Conservation (phyloP, 257 asterid genomes). For the Plantago ovata region DNA sequence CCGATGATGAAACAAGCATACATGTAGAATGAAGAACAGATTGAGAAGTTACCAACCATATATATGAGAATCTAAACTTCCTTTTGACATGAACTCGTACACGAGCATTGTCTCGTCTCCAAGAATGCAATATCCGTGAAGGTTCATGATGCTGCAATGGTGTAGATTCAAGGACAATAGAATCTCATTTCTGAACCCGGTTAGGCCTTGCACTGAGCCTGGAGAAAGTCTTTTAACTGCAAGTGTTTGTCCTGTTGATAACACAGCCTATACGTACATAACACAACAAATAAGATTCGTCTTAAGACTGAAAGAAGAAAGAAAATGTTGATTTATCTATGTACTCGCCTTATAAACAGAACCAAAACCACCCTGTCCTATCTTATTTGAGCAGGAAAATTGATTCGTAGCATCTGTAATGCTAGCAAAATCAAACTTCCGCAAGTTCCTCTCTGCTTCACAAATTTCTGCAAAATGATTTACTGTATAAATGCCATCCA, state of each 20-base stretch:
- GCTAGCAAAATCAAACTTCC: conserved; percentile 9
- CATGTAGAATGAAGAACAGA: no score
- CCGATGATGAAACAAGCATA: no score
- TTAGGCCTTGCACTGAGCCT: not conserved
- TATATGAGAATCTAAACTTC: conserved; percentile 4
- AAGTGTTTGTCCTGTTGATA: conserved; percentile 14
- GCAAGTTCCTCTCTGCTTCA: not conserved
- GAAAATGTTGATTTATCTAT: no score
- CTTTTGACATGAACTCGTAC: conserved; percentile 22
- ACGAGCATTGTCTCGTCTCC: conserved; percentile 14
- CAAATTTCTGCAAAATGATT: conserved; percentile 6
- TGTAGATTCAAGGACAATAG: conserved; percentile 11
- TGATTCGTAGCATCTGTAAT: conserved; percentile 16
- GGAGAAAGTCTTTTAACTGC: conserved; percentile 19
- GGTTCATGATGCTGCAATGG: conserved; percentile 21
- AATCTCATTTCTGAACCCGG: conserved; percentile 13
- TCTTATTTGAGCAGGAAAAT: not conserved
- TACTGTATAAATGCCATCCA: no score
- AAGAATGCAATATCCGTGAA: conserved; percentile 25
- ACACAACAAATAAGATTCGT: no score
- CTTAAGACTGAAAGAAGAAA: no score
- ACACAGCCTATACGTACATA: conserved; percentile 17
- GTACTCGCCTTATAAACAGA: conserved; percentile 1
- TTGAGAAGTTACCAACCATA: not conserved
- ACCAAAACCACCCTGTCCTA: conserved; percentile 13